Conservation (phyloP, 2,329 filamentous ascomycete species). For the Beauveria sp. region DNA sequence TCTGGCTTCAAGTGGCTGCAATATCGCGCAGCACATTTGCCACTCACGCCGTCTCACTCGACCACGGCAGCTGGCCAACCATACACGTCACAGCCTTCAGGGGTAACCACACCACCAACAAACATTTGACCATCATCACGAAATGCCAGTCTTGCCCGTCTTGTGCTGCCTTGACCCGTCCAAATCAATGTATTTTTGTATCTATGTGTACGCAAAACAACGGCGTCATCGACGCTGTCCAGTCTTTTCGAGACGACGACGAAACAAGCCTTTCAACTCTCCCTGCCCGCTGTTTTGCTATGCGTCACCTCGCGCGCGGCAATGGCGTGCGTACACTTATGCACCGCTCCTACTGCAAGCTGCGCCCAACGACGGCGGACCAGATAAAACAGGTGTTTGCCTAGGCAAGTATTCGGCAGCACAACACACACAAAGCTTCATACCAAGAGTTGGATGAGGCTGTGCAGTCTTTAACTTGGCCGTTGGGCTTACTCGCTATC, state of each 20-base stretch:
- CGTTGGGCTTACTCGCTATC: slow-evolving; percentile 13
- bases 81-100: slow-evolving; percentile 7
- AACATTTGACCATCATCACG: neutral
- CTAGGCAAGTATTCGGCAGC: neutral
- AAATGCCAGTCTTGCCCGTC: neutral
- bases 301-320: slow-evolving; percentile 1
- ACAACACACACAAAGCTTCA: neutral
- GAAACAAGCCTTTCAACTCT: neutral
- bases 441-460: neutral
- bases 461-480: neutral
- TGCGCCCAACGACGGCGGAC: neutral
- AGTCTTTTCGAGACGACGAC: neutral
- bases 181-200: slow-evolving; percentile 2
- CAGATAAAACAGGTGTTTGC: neutral
- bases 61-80: neutral
- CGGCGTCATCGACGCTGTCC: neutral
- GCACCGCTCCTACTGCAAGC: neutral
- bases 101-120: neutral
- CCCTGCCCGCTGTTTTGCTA: neutral
- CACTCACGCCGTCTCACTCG: slow-evolving; percentile 5
- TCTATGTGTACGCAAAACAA: slow-evolving; percentile 2
- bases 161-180: neutral
- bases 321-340: slow-evolving; percentile 2
- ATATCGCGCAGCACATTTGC: slow-evolving; percentile 4
- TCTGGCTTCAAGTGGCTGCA: neutral